A percentile compares a stretch with the other conserved stretches of the same genome.
Evolutionary conservation across 2,329 filamentous ascomycete genomes (phyloP).

Genomic region (Colletotrichum gloeosporioides): DNA sequence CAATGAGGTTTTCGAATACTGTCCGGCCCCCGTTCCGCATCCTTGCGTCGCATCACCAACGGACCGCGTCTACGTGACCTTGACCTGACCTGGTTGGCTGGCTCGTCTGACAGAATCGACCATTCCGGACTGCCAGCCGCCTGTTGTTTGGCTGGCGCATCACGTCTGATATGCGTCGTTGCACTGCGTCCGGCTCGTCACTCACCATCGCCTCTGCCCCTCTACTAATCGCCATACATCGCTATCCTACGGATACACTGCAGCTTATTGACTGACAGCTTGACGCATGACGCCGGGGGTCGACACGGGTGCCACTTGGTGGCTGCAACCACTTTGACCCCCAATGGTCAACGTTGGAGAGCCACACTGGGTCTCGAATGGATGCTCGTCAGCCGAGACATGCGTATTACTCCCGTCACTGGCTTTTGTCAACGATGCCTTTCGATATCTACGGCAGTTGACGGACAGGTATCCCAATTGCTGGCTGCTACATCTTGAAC

Average conservation of each 20-base stretch:
- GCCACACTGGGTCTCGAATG: not conserved
- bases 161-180: not conserved
- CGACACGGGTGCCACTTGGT: not conserved
- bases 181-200: not conserved
- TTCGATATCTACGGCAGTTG: not conserved
- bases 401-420: not conserved
- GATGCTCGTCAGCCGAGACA: not conserved
- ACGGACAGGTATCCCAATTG: not conserved
- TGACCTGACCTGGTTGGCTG: not conserved
- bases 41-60: slow-evolving; percentile 17
- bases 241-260: not conserved
- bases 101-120: not conserved
- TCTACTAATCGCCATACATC: not conserved
- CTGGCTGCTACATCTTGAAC: not conserved
- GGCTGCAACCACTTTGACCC: slow-evolving; percentile 13
- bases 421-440: not conserved
- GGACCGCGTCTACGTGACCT: not conserved
- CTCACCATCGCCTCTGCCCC: not conserved
- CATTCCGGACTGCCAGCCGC: not conserved
- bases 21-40: not conserved
- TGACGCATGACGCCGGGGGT: slow-evolving; percentile 2
- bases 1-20: not conserved
- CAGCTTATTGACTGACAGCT: slow-evolving; percentile 1
- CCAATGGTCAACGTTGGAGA: not conserved
- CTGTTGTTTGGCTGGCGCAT: not conserved